phyloP scores from a whole-genome alignment of 2,329 filamentous ascomycete genomes.

The Aspergillus eucalypticola region DNA sequence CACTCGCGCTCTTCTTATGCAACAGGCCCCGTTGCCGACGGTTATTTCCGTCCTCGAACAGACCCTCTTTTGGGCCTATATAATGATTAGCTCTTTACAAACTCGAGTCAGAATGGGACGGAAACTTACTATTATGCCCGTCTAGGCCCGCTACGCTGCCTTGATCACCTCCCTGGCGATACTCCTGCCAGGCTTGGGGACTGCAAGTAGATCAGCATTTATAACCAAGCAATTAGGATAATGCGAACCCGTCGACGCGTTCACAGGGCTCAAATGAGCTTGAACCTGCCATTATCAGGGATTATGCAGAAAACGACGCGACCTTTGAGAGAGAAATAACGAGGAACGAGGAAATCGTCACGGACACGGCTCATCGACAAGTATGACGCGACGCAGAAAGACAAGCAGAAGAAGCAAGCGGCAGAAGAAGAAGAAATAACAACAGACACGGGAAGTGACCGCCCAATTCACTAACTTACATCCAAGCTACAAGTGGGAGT shows the following conservation, averaged over 20 bases:
- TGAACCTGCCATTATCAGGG: conserved; percentile 4
- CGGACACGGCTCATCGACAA: neutral
- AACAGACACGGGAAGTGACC: neutral
- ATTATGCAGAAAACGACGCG: neutral
- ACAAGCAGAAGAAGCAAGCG: neutral
- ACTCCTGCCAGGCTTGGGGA: neutral
- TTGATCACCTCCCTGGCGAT: neutral
- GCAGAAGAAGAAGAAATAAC: neutral
- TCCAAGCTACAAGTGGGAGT: neutral
- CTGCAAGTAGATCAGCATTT: neutral
- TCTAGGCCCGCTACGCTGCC: neutral
- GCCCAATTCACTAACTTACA: neutral
- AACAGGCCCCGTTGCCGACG: neutral
- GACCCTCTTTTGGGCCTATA: neutral
- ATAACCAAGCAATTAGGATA: neutral
- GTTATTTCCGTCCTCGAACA: neutral
- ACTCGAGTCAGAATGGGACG: neutral
- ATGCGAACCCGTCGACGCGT: conserved; percentile 2
- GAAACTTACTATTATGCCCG: neutral
- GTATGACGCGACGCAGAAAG: neutral
- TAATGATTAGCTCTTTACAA: neutral
- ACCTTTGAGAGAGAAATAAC: neutral
- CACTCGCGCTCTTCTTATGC: neutral
- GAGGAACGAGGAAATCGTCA: neutral
- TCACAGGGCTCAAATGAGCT: neutral